phyloP scores from a whole-genome alignment of 306 rosid genomes.

The Vigna trinervia region DNA sequence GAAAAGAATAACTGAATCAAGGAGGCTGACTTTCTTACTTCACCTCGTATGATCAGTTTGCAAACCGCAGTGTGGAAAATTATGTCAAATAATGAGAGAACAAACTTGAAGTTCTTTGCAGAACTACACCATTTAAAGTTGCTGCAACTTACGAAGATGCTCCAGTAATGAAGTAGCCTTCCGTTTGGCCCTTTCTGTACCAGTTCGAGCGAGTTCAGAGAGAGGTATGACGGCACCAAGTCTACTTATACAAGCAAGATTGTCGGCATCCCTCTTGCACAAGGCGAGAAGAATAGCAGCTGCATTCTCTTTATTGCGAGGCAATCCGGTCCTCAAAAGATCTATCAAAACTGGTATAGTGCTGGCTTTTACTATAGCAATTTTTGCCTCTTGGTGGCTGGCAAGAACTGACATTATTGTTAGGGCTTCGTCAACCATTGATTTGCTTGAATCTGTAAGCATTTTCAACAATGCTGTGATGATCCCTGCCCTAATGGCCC shows the following conservation, averaged over 20 bases:
- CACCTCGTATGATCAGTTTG: constrained; percentile 61
- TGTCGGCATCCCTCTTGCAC: constrained; percentile 82
- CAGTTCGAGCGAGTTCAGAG: constrained; percentile 74
- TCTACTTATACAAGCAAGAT: constrained; percentile 79
- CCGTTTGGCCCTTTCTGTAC: constrained; percentile 93
- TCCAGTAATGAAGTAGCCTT: constrained; percentile 89
- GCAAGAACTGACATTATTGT: constrained; percentile 96
- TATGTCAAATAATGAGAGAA: constrained; percentile 54
- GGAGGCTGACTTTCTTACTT: constrained; percentile 61
- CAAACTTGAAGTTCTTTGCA: constrained; percentile 44
- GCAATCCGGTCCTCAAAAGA: constrained; percentile 80
- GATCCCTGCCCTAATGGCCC: constrained; percentile 88
- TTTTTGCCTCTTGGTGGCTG: constrained; percentile 89
- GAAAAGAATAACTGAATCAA: constrained; percentile 61
- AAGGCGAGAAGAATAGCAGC: constrained; percentile 88
- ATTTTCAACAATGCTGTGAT: constrained; percentile 74
- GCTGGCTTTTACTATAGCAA: constrained; percentile 80
- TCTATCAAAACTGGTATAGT: constrained; percentile 90
- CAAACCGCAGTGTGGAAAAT: constrained; percentile 54
- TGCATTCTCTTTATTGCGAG: constrained; percentile 89
- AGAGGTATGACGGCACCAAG: constrained; percentile 91
- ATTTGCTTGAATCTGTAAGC: constrained; percentile 82
- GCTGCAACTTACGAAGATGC: constrained; percentile 80
- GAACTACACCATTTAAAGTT: constrained; percentile 50
- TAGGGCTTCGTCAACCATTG: constrained; percentile 89